Evolutionary conservation across 176 grass and related monocot species (phyloP), one percentile per base, ranked within the genome.

Genomic region (Oryza glumipatula): DNA sequence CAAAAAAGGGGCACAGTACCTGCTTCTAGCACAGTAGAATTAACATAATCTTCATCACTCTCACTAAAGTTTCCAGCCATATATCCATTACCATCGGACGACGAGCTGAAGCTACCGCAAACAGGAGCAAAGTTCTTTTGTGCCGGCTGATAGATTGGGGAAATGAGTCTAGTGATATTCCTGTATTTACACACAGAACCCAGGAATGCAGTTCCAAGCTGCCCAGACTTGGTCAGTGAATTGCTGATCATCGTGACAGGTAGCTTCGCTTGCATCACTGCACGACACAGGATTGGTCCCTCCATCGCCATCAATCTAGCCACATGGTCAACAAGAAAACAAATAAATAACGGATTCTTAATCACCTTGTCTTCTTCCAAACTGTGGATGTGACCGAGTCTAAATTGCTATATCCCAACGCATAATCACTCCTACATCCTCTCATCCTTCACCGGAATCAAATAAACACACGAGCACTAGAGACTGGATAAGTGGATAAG

Each of bases 21-120:
- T 67, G 93, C 95, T 92, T 98, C 95, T 41, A 92, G 83, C 45
- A 98, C 93, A 66, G 75, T 95, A 28, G 93, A 95, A 63, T 95
- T 86, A 35, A 98, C 87, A 92, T 95, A 98, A 75, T 98, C 92
- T 69, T 87, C 92, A 85, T 98, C 91, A 73, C 87, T 95, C 61
- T 93, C 91, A 28, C 73, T 95, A 24, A 98, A 98, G 68, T 98
- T 91, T 68, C 91, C 89, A 70, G 95, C 95, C 85, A 85, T 88
- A 77, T 90, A 86, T 75, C 95, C 93, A 85, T 92, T 90, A 78
- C 83, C 91, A 66, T 94, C 88, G 66, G 95, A 98, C 68, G 92
- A 94, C 3, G 95, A 98, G 74, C 88, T 98, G 65, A 90, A 95
- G 86, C 89, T 90, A 77, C 76, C 82, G 52, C 77, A 92, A 80